A percentile compares a stretch with the other conserved stretches of the same genome.
Conservation (phyloP, 768 basidiomycete genomes). For the Phlegmacium glaucopus region DNA sequence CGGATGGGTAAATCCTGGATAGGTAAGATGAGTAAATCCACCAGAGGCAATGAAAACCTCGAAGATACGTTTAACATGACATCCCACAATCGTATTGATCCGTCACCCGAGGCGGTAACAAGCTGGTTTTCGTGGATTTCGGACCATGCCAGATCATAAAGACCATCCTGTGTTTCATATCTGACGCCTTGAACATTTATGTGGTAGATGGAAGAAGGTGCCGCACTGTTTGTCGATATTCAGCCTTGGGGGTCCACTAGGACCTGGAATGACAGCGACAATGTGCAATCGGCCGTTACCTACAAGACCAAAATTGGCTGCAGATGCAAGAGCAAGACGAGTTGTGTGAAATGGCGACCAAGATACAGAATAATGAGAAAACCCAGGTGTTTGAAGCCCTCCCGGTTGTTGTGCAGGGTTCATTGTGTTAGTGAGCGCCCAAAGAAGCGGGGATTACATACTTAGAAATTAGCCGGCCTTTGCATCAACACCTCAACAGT, state of each 20-base stretch:
- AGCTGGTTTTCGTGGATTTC: constrained; percentile 94
- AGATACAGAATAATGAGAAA: constrained; percentile 76
- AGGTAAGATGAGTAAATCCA: background rate
- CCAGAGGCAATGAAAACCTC: background rate
- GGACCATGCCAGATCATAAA: constrained; percentile 75
- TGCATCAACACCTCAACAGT: constrained; percentile 24
- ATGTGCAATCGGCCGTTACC: constrained; percentile 90
- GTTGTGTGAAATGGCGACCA: constrained; percentile 86
- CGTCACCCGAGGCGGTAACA: constrained; percentile 86
- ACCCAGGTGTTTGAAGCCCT: constrained; percentile 70
- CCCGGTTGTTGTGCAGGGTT: constrained; percentile 41
- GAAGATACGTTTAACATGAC: constrained; percentile 70
- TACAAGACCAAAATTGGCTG: constrained; percentile 92
- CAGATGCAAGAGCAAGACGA: constrained; percentile 74
- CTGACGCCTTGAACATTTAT: constrained; percentile 25
- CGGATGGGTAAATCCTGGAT: constrained; percentile 82
- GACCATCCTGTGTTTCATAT: constrained; percentile 28
- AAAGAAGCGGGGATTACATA: constrained; percentile 6
- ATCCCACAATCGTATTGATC: constrained; percentile 90
- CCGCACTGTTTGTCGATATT: constrained; percentile 70
- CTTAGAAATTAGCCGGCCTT: too few relatives aligned
- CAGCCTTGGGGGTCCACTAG: constrained; percentile 39
- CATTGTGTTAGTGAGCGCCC: constrained; percentile 16
- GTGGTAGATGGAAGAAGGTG: constrained; percentile 24
- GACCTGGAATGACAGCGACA: constrained; percentile 48